phyloP scores from a whole-genome alignment of 2,329 filamentous ascomycete genomes.

The Dothiorella sarmentorum region DNA sequence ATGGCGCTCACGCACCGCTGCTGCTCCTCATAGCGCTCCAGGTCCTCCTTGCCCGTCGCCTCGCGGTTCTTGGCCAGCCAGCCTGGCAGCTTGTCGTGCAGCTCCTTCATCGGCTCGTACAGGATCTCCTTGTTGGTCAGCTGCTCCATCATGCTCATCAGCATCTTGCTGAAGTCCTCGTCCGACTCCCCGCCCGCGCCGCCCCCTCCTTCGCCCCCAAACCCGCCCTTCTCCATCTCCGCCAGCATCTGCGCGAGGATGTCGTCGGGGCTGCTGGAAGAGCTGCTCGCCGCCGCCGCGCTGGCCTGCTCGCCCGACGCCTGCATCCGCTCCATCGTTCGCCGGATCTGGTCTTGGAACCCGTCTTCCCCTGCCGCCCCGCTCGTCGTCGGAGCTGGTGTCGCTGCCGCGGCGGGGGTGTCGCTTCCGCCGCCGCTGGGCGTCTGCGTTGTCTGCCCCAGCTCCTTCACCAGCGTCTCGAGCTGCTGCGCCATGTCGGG shows the following conservation, averaged over 20 bases:
- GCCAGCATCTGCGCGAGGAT: constrained; percentile 90
- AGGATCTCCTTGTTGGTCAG: constrained; percentile 97
- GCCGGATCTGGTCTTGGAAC: constrained; percentile 89
- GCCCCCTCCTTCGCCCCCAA: constrained; percentile 53
- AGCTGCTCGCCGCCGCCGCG: constrained; percentile 66
- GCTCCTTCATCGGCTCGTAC: constrained; percentile 98
- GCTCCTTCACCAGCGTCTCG: constrained; percentile 71
- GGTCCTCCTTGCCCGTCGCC: constrained; percentile 63
- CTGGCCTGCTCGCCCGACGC: constrained; percentile 81
- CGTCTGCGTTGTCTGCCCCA: no score
- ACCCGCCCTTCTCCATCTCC: constrained; percentile 68
- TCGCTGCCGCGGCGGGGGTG: constrained; percentile 18
- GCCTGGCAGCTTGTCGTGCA: constrained; percentile 84
- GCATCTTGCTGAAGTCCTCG: constrained; percentile 89
- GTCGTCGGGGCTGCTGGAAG: constrained; percentile 57
- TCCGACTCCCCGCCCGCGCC: constrained; percentile 53
- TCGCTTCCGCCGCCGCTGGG: constrained; percentile 25
- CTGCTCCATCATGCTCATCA: constrained; percentile 98
- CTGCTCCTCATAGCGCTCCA: constrained; percentile 78
- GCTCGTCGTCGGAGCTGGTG: constrained; percentile 21
- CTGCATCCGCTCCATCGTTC: constrained; percentile 96
- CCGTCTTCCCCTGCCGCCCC: constrained; percentile 54
- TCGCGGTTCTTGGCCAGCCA: constrained; percentile 80
- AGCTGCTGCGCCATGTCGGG: constrained; percentile 75
- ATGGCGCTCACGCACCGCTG: constrained; percentile 78